Conservation (phyloP, 306 rosid species). For the Biancaea sappan region DNA sequence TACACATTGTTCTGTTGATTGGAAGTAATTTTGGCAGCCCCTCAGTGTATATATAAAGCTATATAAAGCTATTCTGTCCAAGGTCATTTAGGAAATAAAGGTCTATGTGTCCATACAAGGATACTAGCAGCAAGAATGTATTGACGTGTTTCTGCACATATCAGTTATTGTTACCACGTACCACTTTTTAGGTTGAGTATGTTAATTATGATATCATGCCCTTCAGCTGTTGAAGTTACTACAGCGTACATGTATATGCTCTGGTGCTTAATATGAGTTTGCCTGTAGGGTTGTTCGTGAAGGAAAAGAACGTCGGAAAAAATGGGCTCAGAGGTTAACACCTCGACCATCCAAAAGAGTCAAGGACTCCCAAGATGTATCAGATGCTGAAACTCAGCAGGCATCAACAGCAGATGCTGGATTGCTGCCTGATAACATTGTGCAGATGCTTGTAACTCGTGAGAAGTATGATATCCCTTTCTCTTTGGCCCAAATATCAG, state of each 20-base stretch:
- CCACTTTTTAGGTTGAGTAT: neutral
- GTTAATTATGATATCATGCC: neutral
- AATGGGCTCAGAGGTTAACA: conserved; percentile 71
- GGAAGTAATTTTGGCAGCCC: neutral
- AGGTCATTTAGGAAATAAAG: neutral
- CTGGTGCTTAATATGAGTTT: conserved; percentile 13
- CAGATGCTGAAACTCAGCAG: conserved; percentile 38
- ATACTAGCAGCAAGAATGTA: neutral
- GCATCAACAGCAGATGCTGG: conserved; percentile 46
- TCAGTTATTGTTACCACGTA: neutral
- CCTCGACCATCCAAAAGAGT: conserved; percentile 38
- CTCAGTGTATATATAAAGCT: neutral
- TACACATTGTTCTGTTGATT: neutral
- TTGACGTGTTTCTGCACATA: neutral
- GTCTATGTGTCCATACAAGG: neutral
- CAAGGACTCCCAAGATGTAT: conserved; percentile 41
- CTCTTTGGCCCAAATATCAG: conserved; percentile 1
- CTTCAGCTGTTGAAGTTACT: neutral
- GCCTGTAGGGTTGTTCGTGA: conserved; percentile 63
- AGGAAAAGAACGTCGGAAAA: conserved; percentile 73
- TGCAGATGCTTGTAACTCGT: conserved; percentile 73
- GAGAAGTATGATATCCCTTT: conserved; percentile 50
- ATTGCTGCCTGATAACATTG: conserved; percentile 79
- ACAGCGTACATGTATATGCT: neutral
- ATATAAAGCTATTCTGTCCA: neutral